These are phyloP conservation scores for Penicillium silybi DNA, from an alignment of 495 filamentous ascomycete species.

Conservation along the genomic window DNA sequence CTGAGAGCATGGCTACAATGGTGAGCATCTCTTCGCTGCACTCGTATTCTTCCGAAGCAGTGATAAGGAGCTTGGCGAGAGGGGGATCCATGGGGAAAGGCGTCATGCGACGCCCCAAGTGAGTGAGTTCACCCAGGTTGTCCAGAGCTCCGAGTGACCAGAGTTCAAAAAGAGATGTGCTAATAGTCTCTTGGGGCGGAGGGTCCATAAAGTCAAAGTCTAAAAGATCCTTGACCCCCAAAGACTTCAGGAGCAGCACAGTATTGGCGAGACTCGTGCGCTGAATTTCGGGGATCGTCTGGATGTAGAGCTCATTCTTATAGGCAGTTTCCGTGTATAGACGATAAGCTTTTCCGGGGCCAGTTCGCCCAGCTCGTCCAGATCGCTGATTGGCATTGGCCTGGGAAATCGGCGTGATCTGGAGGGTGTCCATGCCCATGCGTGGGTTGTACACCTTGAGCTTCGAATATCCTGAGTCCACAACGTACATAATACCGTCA, in stretches of 20 bases:
- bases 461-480: slow-evolving; percentile 94
- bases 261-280: slow-evolving; percentile 94
- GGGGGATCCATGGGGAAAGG: slow-evolving; percentile 96
- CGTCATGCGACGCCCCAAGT: slow-evolving; percentile 87
- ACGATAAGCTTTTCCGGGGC: slow-evolving; percentile 92
- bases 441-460: slow-evolving; percentile 97
- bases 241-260: slow-evolving; percentile 86
- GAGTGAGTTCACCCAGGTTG: slow-evolving; percentile 88
- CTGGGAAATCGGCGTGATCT: slow-evolving; percentile 97
- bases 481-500: slow-evolving; percentile 99
- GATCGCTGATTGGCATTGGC: slow-evolving; percentile 93
- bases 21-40: slow-evolving; percentile 98
- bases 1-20: slow-evolving; percentile 96
- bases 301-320: slow-evolving; percentile 94
- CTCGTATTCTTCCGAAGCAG: slow-evolving; percentile 72
- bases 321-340: slow-evolving; percentile 93
- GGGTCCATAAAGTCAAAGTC: slow-evolving; percentile 99
- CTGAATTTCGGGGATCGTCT: slow-evolving; percentile 98
- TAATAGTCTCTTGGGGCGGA: slow-evolving; percentile 96
- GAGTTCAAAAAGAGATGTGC: slow-evolving; percentile 94
- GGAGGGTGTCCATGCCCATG: slow-evolving; percentile 99
- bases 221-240: slow-evolving; percentile 89
- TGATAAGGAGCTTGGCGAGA: slow-evolving; percentile 91
- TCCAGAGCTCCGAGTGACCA: slow-evolving; percentile 95
- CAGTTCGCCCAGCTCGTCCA: slow-evolving; percentile 90